Conservation (phyloP, 2,329 filamentous ascomycete genomes). For the Pseudocercospora fuligena region DNA sequence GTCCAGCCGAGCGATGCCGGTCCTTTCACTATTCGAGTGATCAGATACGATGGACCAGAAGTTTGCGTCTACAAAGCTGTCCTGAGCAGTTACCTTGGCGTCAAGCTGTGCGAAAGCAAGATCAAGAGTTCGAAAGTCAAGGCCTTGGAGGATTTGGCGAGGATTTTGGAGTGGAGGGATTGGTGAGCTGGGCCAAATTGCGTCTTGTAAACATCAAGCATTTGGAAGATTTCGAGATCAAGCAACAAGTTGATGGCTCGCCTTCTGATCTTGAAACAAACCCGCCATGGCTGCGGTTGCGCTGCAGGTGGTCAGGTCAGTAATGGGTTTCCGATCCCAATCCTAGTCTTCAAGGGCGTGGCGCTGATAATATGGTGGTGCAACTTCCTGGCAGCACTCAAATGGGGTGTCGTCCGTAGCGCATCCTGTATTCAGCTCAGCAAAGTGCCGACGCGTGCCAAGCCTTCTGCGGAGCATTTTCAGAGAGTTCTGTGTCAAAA, state of each 20-base stretch:
- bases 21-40: background rate
- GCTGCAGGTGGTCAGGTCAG: background rate
- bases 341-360: too few species aligned
- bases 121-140: background rate
- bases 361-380: too few species aligned
- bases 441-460: background rate
- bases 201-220: too few species aligned
- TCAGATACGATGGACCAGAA: background rate
- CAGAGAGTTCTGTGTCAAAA: background rate
- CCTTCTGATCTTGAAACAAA: too few species aligned
- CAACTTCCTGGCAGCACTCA: background rate
- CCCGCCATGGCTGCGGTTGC: too few species aligned
- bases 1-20: background rate
- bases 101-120: background rate
- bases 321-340: too few species aligned
- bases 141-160: background rate
- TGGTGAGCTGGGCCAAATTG: background rate
- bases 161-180: background rate
- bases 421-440: background rate
- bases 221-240: too few species aligned
- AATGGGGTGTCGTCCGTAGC: background rate
- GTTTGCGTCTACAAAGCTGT: background rate
- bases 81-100: background rate
- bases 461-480: background rate
- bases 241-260: too few species aligned